These are phyloP conservation scores for Aspergillus puulaauensis DNA, from an alignment of 2,329 filamentous ascomycete genomes.

Conservation along the genomic window DNA sequence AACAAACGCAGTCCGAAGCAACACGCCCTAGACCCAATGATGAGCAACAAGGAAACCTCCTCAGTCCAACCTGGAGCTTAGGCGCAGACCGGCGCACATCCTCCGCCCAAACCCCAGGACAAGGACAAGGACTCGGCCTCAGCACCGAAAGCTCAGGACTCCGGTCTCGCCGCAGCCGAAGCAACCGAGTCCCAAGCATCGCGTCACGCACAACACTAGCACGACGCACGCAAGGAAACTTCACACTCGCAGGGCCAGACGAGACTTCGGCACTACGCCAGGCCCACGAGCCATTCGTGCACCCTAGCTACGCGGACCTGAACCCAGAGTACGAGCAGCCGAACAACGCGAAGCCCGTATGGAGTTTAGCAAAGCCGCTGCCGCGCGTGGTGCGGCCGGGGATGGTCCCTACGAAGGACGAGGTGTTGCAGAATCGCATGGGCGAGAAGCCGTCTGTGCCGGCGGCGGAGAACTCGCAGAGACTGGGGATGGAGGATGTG, in stretches of 20 bases:
- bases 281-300: constrained; percentile 49
- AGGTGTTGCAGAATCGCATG: constrained; percentile 32
- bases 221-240: constrained; percentile 28
- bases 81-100: not conserved
- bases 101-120: not conserved
- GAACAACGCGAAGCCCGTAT: constrained; percentile 51
- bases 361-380: constrained; percentile 54
- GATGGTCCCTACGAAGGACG: constrained; percentile 50
- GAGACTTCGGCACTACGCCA: constrained; percentile 29
- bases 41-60: not conserved
- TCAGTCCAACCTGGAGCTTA: not conserved
- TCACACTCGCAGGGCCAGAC: constrained; percentile 34
- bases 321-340: constrained; percentile 58
- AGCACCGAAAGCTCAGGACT: constrained; percentile 3
- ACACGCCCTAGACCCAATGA: constrained; percentile 11
- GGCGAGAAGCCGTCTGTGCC: constrained; percentile 29
- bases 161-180: constrained; percentile 23
- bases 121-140: not conserved
- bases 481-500: constrained; percentile 37
- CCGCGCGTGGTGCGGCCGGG: constrained; percentile 55
- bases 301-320: constrained; percentile 53
- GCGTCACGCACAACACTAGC: constrained; percentile 27
- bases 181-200: constrained; percentile 24
- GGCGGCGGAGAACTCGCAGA: constrained; percentile 32
- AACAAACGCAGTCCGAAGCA: not conserved